Conservation (phyloP, 352 stramenopile genomes). For the Phytophthora aleatoria region DNA sequence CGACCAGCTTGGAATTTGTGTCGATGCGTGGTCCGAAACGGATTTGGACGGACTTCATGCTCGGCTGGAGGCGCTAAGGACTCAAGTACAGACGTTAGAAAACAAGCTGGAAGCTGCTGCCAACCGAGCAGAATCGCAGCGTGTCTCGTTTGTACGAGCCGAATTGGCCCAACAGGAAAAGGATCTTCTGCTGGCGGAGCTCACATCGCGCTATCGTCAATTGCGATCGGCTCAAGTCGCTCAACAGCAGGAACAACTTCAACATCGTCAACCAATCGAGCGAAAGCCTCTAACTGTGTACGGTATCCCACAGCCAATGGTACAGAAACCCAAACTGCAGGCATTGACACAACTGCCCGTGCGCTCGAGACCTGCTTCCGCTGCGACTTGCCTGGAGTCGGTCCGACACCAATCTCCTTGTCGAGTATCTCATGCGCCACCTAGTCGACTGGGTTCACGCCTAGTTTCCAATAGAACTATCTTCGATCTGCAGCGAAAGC, state of each 20-base stretch:
- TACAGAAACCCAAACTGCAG: slow-evolving; percentile 38
- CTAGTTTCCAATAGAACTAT: slow-evolving; percentile 2
- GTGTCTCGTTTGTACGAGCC: slow-evolving; percentile 40
- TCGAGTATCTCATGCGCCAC: slow-evolving; percentile 22
- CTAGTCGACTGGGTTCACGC: slow-evolving; percentile 29
- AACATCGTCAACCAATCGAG: slow-evolving; percentile 8
- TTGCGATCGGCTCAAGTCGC: slow-evolving; percentile 31
- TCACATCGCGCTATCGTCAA: slow-evolving; percentile 52
- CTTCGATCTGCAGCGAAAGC: slow-evolving; percentile 7
- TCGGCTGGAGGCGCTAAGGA: slow-evolving; percentile 22
- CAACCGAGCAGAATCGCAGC: slow-evolving; percentile 38
- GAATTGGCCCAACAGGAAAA: slow-evolving; percentile 62
- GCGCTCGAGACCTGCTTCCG: slow-evolving; percentile 29
- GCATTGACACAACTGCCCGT: slow-evolving; percentile 22
- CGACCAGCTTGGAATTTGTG: slow-evolving; percentile 51
- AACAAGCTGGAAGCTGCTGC: slow-evolving; percentile 14
- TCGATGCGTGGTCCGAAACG: slow-evolving; percentile 51
- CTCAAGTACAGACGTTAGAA: slow-evolving; percentile 17
- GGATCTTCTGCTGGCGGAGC: slow-evolving; percentile 54
- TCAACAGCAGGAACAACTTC: slow-evolving; percentile 2
- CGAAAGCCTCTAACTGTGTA: slow-evolving; percentile 56
- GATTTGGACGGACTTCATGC: slow-evolving; percentile 51
- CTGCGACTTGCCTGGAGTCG: slow-evolving; percentile 23
- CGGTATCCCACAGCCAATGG: slow-evolving; percentile 49
- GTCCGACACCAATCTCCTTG: slow-evolving; percentile 3